phyloP scores from a whole-genome alignment of 805 yeast species.

The Ogataea nakhonphanomensis region DNA sequence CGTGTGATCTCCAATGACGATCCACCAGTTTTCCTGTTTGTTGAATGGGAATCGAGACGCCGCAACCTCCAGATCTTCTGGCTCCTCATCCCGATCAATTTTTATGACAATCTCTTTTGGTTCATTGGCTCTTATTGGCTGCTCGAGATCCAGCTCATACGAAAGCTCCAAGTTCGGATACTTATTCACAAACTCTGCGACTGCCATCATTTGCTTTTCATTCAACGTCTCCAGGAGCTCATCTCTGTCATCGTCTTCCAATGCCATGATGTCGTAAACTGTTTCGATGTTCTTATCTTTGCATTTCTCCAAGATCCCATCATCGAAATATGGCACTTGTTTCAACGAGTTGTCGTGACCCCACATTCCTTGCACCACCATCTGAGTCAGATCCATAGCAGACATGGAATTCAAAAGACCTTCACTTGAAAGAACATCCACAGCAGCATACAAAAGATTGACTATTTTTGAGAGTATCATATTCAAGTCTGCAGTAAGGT shows the following conservation, averaged over 20 bases:
- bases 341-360: slow-evolving; percentile 70
- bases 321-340: slow-evolving; percentile 72
- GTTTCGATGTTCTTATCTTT: slow-evolving; percentile 53
- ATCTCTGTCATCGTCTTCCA: slow-evolving; percentile 64
- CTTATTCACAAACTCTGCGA: slow-evolving; percentile 85
- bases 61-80: slow-evolving; percentile 55
- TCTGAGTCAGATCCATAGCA: slow-evolving; percentile 86
- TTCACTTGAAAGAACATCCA: slow-evolving; percentile 75
- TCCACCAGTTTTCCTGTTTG: slow-evolving; percentile 81
- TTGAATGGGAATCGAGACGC: slow-evolving; percentile 56
- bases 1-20: slow-evolving; percentile 68
- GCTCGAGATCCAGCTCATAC: slow-evolving; percentile 44
- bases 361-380: slow-evolving; percentile 87
- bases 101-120: slow-evolving; percentile 45
- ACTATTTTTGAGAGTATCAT: slow-evolving; percentile 47
- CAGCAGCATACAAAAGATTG: slow-evolving; percentile 57
- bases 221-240: slow-evolving; percentile 52
- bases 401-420: slow-evolving; percentile 74
- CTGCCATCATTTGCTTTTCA: slow-evolving; percentile 50
- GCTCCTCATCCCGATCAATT: slow-evolving; percentile 73
- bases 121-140: slow-evolving; percentile 42
- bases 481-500: slow-evolving; percentile 55
- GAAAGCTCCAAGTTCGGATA: slow-evolving; percentile 82
- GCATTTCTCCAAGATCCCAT: slow-evolving; percentile 52
- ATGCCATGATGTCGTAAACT: slow-evolving; percentile 73